phyloP scores from a whole-genome alignment of 176 grass and related monocot species.

The Metroxylon sagu region DNA sequence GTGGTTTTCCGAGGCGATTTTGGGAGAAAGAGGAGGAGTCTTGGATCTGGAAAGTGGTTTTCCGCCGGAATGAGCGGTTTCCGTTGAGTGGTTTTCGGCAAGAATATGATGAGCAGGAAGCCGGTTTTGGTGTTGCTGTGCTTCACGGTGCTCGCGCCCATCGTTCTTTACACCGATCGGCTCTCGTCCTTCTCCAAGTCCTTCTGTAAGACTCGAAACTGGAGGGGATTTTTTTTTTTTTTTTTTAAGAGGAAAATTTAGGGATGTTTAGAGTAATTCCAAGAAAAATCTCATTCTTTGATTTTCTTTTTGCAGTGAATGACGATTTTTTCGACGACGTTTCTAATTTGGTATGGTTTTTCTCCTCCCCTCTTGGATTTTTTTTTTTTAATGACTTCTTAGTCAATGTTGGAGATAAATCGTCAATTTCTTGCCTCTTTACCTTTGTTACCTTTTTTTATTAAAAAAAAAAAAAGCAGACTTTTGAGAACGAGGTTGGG shows the following conservation, averaged over 20 bases:
- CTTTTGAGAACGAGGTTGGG: not conserved
- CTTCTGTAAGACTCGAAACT: slow-evolving; percentile 26
- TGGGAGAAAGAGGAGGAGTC: too few species aligned
- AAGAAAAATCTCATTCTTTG: not conserved
- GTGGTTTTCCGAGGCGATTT: too few species aligned
- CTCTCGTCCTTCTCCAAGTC: slow-evolving; percentile 29
- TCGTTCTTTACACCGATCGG: slow-evolving; percentile 49
- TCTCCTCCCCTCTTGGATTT: not conserved
- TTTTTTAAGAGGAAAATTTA: slow-evolving; percentile 13
- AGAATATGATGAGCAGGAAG: slow-evolving; percentile 15
- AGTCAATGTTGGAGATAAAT: not conserved
- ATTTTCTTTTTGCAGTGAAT: slow-evolving; percentile 4
- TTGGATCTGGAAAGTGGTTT: too few species aligned
- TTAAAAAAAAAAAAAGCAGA: not conserved
- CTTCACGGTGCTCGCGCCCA: slow-evolving; percentile 61
- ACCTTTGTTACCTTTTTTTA: not conserved
- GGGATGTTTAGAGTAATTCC: slow-evolving; percentile 7
- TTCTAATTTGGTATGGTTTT: slow-evolving; percentile 16
- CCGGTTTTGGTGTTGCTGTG: slow-evolving; percentile 46
- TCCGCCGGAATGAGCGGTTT: too few species aligned
- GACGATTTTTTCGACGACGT: slow-evolving; percentile 13
- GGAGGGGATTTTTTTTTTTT: too few species aligned
- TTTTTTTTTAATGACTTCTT: not conserved
- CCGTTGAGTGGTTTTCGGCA: too few species aligned
- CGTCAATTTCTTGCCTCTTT: not conserved